A percentile compares a stretch with the other conserved stretches of the same genome.
phyloP scores from a whole-genome alignment of 768 basidiomycete genomes.

The Leccinum incarnatum region DNA sequence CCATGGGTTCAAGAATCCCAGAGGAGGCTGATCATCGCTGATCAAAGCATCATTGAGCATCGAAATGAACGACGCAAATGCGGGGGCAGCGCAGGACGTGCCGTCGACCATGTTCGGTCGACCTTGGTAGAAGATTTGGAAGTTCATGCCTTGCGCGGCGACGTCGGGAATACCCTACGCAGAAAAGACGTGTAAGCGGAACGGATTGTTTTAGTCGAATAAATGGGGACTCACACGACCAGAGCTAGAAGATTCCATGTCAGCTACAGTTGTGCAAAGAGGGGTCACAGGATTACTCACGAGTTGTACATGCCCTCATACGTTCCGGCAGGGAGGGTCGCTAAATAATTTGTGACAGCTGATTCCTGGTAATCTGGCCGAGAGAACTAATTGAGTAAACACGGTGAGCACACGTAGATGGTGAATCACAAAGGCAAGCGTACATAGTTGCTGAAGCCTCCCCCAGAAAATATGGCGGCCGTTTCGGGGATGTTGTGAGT shows the following conservation, averaged over 20 bases:
- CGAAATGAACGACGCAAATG: slow-evolving; percentile 32
- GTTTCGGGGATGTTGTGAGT: slow-evolving; percentile 59
- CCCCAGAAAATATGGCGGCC: slow-evolving; percentile 61
- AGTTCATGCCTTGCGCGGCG: slow-evolving; percentile 53
- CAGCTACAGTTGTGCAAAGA: not conserved
- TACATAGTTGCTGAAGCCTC: slow-evolving; percentile 72
- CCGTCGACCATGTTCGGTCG: slow-evolving; percentile 44
- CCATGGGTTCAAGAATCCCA: slow-evolving; percentile 63
- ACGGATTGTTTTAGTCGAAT: not conserved
- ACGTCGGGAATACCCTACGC: slow-evolving; percentile 60
- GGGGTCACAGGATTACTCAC: slow-evolving; percentile 31
- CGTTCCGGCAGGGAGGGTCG: slow-evolving; percentile 9
- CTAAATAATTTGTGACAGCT: slow-evolving; percentile 45
- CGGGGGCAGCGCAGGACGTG: slow-evolving; percentile 53
- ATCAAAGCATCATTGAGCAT: slow-evolving; percentile 65
- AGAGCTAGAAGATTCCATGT: not conserved
- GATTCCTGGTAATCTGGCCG: slow-evolving; percentile 53
- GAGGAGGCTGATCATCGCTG: slow-evolving; percentile 35
- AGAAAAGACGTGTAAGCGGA: not conserved
- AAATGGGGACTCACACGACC: slow-evolving; percentile 36
- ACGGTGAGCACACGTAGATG: slow-evolving; percentile 4
- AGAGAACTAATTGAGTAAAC: slow-evolving; percentile 37
- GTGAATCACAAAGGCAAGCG: slow-evolving; percentile 6
- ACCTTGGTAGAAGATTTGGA: slow-evolving; percentile 47
- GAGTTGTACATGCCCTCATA: slow-evolving; percentile 61